phyloP scores from a whole-genome alignment of 495 filamentous ascomycete genomes.

The Letharia lupina region DNA sequence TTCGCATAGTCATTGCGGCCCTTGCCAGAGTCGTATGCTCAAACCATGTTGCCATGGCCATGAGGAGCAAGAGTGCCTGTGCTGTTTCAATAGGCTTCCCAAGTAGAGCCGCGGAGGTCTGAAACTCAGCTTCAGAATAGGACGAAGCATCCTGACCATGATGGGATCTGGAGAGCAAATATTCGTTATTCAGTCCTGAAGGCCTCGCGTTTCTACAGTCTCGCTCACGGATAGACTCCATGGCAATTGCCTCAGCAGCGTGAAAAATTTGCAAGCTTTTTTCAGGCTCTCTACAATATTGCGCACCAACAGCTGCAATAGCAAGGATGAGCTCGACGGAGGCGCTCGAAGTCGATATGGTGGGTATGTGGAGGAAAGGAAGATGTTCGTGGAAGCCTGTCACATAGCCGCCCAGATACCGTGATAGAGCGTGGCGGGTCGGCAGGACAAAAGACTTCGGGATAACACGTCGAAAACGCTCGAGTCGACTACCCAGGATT shows the following conservation, averaged over 20 bases:
- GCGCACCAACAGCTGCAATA: neutral
- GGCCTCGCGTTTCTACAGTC: neutral
- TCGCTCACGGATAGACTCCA: neutral
- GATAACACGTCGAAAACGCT: neutral
- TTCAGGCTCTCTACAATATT: neutral
- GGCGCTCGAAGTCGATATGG: neutral
- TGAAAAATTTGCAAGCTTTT: neutral
- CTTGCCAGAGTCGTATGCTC: neutral
- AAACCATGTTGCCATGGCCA: constrained; percentile 7
- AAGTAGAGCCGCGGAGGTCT: neutral
- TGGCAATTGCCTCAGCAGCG: neutral
- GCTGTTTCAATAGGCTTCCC: neutral
- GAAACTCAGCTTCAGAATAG: too few species aligned
- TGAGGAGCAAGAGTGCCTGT: constrained; percentile 4
- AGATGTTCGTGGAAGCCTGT: constrained; percentile 1
- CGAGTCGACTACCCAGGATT: neutral
- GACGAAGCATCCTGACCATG: neutral
- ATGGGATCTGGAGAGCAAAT: too few species aligned
- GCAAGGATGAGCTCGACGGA: neutral
- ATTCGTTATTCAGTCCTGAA: neutral
- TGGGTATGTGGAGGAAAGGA: neutral
- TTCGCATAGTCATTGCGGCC: neutral
- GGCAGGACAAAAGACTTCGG: neutral
- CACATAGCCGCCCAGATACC: neutral
- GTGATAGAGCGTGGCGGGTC: neutral